Conservation (phyloP, 208 protist species). For the Trypanosoma rangeli region DNA sequence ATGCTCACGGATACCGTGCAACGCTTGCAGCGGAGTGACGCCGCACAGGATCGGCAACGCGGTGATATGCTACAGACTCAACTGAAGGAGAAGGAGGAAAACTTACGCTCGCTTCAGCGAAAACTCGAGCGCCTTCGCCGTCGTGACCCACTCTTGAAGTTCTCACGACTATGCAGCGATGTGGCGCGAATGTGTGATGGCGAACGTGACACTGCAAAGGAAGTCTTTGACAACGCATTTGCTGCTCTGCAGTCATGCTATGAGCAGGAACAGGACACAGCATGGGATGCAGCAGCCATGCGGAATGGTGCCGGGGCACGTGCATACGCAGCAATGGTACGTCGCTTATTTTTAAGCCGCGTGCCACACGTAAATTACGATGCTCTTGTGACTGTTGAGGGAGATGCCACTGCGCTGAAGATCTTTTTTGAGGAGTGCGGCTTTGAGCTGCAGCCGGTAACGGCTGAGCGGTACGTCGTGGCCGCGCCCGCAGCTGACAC, state of each 20-base stretch:
- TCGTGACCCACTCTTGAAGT: constrained; percentile 78
- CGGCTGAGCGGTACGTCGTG: constrained; percentile 33
- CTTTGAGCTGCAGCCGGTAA: constrained; percentile 34
- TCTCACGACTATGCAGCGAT: constrained; percentile 82
- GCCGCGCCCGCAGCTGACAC: constrained; percentile 23
- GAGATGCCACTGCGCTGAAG: constrained; percentile 24
- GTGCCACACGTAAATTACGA: constrained; percentile 71
- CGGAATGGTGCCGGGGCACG: constrained; percentile 38
- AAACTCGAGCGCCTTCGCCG: constrained; percentile 79
- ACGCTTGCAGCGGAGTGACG: constrained; percentile 30
- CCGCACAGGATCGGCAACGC: constrained; percentile 31
- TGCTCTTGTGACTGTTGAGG: constrained; percentile 53
- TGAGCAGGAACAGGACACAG: constrained; percentile 34
- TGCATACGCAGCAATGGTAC: constrained; percentile 57
- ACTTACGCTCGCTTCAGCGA: constrained; percentile 72
- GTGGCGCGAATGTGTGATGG: constrained; percentile 51
- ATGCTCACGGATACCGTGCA: constrained; percentile 30
- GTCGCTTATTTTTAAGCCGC: constrained; percentile 42
- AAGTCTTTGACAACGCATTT: constrained; percentile 55
- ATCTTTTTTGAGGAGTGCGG: constrained; percentile 27
- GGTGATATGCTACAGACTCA: constrained; percentile 45
- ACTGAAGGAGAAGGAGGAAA: constrained; percentile 59
- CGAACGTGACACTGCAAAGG: constrained; percentile 26
- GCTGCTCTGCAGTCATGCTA: constrained; percentile 46
- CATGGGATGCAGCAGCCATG: constrained; percentile 49